Conservation (phyloP, 768 basidiomycete genomes). For the Hirschioporus abietinus region DNA sequence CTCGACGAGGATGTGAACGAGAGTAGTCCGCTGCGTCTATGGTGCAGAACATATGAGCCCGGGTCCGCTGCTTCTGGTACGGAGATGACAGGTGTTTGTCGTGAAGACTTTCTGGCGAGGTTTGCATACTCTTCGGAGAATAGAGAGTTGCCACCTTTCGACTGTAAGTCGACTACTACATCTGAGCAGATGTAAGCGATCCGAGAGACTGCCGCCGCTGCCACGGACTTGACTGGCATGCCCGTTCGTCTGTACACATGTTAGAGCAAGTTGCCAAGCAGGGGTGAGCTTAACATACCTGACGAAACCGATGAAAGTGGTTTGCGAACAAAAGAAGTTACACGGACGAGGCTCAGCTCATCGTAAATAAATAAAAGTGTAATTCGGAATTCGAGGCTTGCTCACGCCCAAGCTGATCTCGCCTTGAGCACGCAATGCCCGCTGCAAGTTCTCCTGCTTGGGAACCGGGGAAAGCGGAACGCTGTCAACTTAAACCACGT, state of each 20-base stretch:
- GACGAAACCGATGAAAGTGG: neutral
- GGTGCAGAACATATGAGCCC: conserved; percentile 49
- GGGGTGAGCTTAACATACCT: neutral
- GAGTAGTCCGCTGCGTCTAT: conserved; percentile 37
- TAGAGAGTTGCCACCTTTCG: conserved; percentile 34
- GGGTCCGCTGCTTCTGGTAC: conserved; percentile 65
- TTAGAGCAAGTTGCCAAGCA: neutral
- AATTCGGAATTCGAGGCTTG: neutral
- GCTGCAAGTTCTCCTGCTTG: neutral
- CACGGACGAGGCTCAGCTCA: neutral
- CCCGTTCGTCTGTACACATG: neutral
- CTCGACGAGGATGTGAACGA: conserved; percentile 54
- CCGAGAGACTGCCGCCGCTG: conserved; percentile 47
- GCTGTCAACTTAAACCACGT: too few relatives aligned
- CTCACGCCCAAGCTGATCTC: neutral
- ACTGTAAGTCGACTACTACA: conserved; percentile 52
- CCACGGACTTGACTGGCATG: conserved; percentile 16
- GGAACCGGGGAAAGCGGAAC: too few relatives aligned
- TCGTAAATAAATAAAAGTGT: neutral
- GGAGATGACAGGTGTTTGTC: conserved; percentile 31
- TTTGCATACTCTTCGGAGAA: conserved; percentile 29
- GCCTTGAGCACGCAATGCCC: neutral
- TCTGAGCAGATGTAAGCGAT: conserved; percentile 72
- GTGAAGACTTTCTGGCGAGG: neutral
- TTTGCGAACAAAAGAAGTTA: neutral